Evolutionary conservation across 129 eudicot species (phyloP).

Genomic region (Saussurea involucrata): DNA sequence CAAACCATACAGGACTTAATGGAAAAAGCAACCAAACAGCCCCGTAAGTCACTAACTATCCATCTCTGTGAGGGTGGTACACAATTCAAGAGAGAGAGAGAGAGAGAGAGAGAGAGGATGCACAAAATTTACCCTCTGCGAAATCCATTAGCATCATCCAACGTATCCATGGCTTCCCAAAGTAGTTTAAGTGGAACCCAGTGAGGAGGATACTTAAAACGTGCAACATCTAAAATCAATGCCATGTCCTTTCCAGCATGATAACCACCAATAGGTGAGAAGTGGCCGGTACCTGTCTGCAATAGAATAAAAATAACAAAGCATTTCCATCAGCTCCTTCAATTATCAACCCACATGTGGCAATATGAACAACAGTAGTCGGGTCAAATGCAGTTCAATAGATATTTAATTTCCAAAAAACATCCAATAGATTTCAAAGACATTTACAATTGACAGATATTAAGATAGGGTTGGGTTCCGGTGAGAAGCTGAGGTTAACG

Average conservation of each 20-base stretch:
- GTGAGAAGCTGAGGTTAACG: no score
- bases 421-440: neutral
- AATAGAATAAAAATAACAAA: slow-evolving; percentile 5
- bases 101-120: neutral
- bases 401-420: neutral
- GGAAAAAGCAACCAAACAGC: no score
- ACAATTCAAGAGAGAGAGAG: neutral
- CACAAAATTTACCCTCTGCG: slow-evolving; percentile 68
- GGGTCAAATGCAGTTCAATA: neutral
- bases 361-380: neutral
- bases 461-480: no score
- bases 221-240: slow-evolving; percentile 90
- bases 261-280: slow-evolving; percentile 99
- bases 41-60: neutral
- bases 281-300: slow-evolving; percentile 96
- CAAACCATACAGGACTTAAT: no score
- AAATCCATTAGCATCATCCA: slow-evolving; percentile 67
- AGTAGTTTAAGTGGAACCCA: slow-evolving; percentile 97
- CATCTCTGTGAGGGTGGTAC: neutral
- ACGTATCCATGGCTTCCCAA: slow-evolving; percentile 98
- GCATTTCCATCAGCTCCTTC: slow-evolving; percentile 8
- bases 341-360: neutral
- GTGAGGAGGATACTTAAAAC: slow-evolving; percentile 98
- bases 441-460: neutral
- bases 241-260: slow-evolving; percentile 97